Evolutionary conservation across 2,329 filamentous ascomycete species (phyloP), one percentile per base, ranked within the genome.

Genomic region (Alternaria hordeiaustralica): DNA sequence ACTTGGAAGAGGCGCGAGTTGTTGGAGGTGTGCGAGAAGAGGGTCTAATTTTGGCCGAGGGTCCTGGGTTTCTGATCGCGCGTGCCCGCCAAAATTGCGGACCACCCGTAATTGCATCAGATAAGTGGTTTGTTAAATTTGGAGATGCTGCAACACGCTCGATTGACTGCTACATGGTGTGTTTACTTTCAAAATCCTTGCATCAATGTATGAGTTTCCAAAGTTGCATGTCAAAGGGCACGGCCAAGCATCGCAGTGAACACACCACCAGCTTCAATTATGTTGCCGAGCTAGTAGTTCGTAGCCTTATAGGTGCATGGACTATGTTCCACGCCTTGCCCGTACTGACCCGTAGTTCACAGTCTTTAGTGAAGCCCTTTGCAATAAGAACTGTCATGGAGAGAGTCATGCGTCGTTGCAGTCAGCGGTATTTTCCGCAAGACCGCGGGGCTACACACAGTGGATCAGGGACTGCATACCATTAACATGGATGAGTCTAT

Each of bases 41-140:
- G 59, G 59, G 51, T 66, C n/a, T 55, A 72, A 59, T 72, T 75
- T 72, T 67, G 65, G 63, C 72, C 73, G 72, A 73, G 73, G 62
- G 64, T 66, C 51, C 47, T 60, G 45, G 72, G 62, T 64, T 65
- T 51, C 47, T 63, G 53, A 50, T 55, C 15, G 61, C 55, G 64
- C 60, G 50, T 59, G 49, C 44, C 47, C 58, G 21, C 58, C 55
- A 55, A 55, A 59, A 58, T 55, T 46, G 46, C 59, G 54, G 63
- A 58, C 53, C 43, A 58, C 50, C 15, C 62, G 65, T 59, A 63
- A 60, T 53, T 60, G 61, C 66, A 58, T 68, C 63, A 62, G 41
- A 46, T 63, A 58, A 62, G 69, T 67, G 69, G 55, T 44, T 21
- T 49, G 30, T 5, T 41, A 25, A 23, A 15, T 28, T 25, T 12